Conservation (phyloP, 768 basidiomycete species). For the Porphyrellus cyaneotinctus region DNA sequence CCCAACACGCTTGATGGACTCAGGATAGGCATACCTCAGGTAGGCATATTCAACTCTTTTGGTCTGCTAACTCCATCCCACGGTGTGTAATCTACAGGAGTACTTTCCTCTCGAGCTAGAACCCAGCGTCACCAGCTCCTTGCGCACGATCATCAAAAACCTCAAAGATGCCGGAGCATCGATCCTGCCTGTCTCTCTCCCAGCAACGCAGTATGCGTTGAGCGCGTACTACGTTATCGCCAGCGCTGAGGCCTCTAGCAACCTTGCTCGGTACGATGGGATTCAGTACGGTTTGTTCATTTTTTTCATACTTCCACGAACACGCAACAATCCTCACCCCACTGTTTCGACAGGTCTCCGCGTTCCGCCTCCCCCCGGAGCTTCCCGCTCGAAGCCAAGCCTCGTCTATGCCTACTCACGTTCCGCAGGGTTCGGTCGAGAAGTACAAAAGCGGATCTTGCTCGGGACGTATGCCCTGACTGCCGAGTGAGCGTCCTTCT, state of each 20-base stretch:
- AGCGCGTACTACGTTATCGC: conserved; percentile 97
- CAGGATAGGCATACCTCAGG: conserved; percentile 73
- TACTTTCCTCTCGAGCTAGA: conserved; percentile 75
- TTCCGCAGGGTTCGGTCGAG: conserved; percentile 69
- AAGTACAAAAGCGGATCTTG: conserved; percentile 83
- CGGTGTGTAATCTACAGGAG: conserved; percentile 46
- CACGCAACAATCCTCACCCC: not conserved
- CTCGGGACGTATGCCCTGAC: conserved; percentile 89
- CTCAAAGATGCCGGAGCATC: conserved; percentile 56
- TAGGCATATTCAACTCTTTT: conserved; percentile 25
- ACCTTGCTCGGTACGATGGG: conserved; percentile 86
- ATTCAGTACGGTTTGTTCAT: conserved; percentile 68
- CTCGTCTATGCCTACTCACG: conserved; percentile 64
- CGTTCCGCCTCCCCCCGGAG: conserved; percentile 38
- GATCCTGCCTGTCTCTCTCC: conserved; percentile 70
- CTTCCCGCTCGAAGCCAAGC: conserved; percentile 47
- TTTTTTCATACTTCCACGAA: not conserved
- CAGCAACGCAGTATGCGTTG: conserved; percentile 64
- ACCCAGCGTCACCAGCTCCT: conserved; percentile 37
- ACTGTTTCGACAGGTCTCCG: conserved; percentile 43
- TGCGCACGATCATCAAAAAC: conserved; percentile 43
- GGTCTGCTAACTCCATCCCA: not conserved
- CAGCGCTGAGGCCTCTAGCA: conserved; percentile 90
- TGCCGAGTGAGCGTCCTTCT: conserved; percentile 62
- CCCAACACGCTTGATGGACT: conserved; percentile 49